Evolutionary conservation across 768 basidiomycete species (phyloP).

Genomic region (Clavaria fumosa): DNA sequence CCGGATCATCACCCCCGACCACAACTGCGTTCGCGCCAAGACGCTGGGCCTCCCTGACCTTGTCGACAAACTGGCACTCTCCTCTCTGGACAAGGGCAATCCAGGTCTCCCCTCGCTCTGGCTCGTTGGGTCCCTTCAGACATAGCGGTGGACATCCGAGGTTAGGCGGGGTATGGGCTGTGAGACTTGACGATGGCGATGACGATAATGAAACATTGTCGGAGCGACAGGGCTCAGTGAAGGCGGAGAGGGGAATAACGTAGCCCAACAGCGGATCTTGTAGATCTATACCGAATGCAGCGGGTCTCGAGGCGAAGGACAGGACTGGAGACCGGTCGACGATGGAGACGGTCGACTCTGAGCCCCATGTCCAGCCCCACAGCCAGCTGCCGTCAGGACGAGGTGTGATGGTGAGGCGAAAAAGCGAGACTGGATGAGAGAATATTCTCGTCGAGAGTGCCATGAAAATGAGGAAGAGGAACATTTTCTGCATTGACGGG

Average conservation of each 20-base stretch:
- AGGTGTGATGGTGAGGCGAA: constrained; percentile 13
- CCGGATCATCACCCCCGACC: constrained; percentile 75
- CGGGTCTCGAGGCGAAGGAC: constrained; percentile 56
- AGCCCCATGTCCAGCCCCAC: constrained; percentile 56
- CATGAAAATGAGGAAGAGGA: constrained; percentile 17
- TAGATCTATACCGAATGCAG: constrained; percentile 65
- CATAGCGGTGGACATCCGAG: constrained; percentile 61
- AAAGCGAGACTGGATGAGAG: constrained; percentile 19
- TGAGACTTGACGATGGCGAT: too few species aligned
- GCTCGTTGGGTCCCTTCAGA: constrained; percentile 34
- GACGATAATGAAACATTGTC: constrained; percentile 17
- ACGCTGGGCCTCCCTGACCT: constrained; percentile 57
- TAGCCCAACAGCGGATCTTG: constrained; percentile 53
- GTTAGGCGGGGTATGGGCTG: constrained; percentile 21
- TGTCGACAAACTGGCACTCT: constrained; percentile 79
- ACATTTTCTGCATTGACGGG: constrained; percentile 11
- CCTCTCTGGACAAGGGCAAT: constrained; percentile 88
- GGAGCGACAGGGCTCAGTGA: constrained; percentile 35
- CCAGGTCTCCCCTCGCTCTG: constrained; percentile 57
- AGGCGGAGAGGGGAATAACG: constrained; percentile 54
- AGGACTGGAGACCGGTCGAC: constrained; percentile 62
- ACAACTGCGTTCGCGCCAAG: constrained; percentile 79
- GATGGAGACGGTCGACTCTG: constrained; percentile 56
- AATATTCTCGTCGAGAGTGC: constrained; percentile 8
- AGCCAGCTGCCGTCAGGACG: constrained; percentile 41